Conservation (phyloP, 2,329 filamentous ascomycete species). For the Apiospora malaysiana region DNA sequence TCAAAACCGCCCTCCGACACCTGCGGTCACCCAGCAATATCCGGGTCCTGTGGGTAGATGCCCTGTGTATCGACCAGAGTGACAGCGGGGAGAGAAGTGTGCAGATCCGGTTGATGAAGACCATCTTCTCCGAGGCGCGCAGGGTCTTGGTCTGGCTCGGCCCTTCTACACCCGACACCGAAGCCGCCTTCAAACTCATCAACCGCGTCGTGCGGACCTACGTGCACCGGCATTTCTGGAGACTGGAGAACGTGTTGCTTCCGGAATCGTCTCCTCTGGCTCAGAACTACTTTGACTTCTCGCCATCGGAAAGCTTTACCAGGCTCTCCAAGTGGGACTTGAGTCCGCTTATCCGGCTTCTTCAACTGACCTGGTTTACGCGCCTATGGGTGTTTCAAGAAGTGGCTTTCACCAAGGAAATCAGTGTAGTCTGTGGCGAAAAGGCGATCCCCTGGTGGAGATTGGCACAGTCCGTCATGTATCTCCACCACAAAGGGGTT, state of each 20-base stretch:
- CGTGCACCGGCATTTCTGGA: not conserved
- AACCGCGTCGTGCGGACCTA: not conserved
- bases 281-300: not conserved
- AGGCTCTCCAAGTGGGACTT: not conserved
- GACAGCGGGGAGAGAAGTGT: not conserved
- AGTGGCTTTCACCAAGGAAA: not conserved
- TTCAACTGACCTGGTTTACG: not conserved
- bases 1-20: not conserved
- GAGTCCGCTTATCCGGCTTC: not conserved
- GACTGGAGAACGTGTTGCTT: not conserved
- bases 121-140: not conserved
- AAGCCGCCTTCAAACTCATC: not conserved
- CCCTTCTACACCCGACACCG: not conserved
- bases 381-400: not conserved
- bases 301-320: not conserved
- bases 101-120: not conserved
- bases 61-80: not conserved
- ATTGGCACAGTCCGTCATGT: not conserved
- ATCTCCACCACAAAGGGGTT: not conserved
- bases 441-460: not conserved
- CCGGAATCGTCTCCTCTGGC: not conserved
- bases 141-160: not conserved
- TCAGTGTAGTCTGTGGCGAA: not conserved
- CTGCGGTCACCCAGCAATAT: not conserved
- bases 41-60: not conserved